A percentile compares a stretch with the other conserved stretches of the same genome.
Evolutionary conservation across 2,329 filamentous ascomycete genomes (phyloP).

Genomic region (Cladophialophora bantiana): DNA sequence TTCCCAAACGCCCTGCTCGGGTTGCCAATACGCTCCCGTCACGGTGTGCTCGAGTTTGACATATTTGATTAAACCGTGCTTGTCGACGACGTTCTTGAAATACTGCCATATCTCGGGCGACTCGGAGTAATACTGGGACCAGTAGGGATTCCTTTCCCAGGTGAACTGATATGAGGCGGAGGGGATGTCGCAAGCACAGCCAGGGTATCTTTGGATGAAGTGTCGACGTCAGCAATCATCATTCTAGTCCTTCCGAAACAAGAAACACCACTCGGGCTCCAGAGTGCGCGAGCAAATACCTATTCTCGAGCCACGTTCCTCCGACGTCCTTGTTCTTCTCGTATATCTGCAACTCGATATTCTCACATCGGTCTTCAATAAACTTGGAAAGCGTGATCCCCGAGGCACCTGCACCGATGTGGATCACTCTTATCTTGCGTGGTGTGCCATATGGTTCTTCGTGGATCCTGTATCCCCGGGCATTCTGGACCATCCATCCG

Average conservation of each 20-base stretch:
- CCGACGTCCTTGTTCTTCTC: constrained; percentile 44
- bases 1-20: constrained; percentile 42
- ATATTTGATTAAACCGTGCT: constrained; percentile 41
- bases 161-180: constrained; percentile 42
- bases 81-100: constrained; percentile 39
- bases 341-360: constrained; percentile 40
- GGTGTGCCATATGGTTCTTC: constrained; percentile 29
- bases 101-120: constrained; percentile 44
- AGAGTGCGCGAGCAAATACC: constrained; percentile 23
- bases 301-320: constrained; percentile 45
- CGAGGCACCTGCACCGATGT: constrained; percentile 52
- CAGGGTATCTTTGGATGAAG: constrained; percentile 43
- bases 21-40: constrained; percentile 43
- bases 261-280: neutral
- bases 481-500: constrained; percentile 29
- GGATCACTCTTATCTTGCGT: constrained; percentile 44
- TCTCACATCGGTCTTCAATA: constrained; percentile 26
- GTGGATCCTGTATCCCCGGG: constrained; percentile 25
- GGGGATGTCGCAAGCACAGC: constrained; percentile 57
- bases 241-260: neutral
- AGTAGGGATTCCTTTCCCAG: constrained; percentile 36
- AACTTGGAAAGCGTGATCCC: constrained; percentile 50
- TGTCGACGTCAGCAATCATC: neutral
- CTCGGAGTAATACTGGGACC: constrained; percentile 37
- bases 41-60: constrained; percentile 43